Base-by-base conservation (phyloP, 2,329 filamentous ascomycete species). In the Pyricularia pennisetigena region DNA sequence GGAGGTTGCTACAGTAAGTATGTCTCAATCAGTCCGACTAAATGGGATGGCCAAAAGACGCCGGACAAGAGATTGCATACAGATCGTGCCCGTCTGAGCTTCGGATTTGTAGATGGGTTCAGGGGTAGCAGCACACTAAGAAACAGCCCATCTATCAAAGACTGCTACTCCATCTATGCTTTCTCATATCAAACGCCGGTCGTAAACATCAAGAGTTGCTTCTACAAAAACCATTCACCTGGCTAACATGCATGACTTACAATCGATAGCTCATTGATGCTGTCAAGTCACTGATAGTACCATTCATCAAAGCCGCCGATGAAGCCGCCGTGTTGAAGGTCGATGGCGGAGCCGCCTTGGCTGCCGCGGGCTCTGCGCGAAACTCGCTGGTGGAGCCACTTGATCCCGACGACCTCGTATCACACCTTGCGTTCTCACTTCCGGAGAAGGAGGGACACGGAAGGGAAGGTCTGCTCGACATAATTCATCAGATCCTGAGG, bases 391-490 rank as follows among this genome's bases (percentile, higher is more conserved):
- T 93, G 2, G 83, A 92, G 70, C 79, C 84, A 14, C 82, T 86
- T 71, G 83, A 81, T 68, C 90, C 90, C 0, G 82, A 85, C 54
- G 82, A 85, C 23, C 78, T 90, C 16, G 76, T 80, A 1, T 81
- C 85, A 63, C 81, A 86, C 66, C 79, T 90, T 70, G 79, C 83
- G 12, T 80, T 92, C 59, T 78, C 85, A 7, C 80, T 93, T 6
- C 88, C 90, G 0, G 73, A 79, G 2, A 79, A 77, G 3, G 76
- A 82, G 57, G 88, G 86, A 8, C 81, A 80, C 70, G 90, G 89
- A 0, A 90, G 90, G 72, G 86, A 91, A 62, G 94, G 94, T 0
- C 80, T 97, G 35, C 80, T 97, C 30, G 83, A 87, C 41, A 86
- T 87, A 3, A 84, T 97, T 64, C 81, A 88, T 72, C 85, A 88